Evolutionary conservation across 2,329 filamentous ascomycete genomes (phyloP).

Genomic region (Colletotrichum sp.): DNA sequence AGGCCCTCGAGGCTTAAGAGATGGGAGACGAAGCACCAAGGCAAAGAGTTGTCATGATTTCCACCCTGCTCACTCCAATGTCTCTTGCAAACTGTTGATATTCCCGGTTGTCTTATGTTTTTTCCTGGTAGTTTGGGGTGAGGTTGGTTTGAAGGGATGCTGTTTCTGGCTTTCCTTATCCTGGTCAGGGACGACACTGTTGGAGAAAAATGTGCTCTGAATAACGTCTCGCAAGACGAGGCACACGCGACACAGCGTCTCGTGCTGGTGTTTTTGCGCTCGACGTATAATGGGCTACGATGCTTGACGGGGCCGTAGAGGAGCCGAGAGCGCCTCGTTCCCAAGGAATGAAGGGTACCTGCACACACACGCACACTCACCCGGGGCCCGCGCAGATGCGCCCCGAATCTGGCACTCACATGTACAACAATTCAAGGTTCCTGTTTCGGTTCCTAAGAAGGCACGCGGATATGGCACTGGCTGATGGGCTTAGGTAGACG

Average conservation of each 20-base stretch:
- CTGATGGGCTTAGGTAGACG: constrained; percentile 24
- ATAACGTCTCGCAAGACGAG: neutral
- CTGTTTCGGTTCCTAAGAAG: constrained; percentile 18
- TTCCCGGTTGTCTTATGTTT: constrained; percentile 10
- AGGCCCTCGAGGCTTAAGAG: constrained; percentile 36
- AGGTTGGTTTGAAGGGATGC: constrained; percentile 10
- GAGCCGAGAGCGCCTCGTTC: constrained; percentile 1
- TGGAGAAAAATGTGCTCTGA: neutral
- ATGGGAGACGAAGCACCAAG: neutral
- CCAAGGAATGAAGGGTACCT: neutral
- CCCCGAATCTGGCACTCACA: constrained; percentile 8
- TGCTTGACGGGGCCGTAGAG: neutral
- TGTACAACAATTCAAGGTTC: constrained; percentile 21
- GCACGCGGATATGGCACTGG: constrained; percentile 19
- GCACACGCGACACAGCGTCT: neutral
- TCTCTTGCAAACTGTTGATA: constrained; percentile 1
- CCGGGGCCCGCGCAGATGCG: neutral
- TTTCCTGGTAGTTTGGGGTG: constrained; percentile 7
- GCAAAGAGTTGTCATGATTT: constrained; percentile 16
- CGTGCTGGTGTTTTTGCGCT: neutral
- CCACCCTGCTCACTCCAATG: constrained; percentile 11
- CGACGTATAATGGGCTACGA: neutral
- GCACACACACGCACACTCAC: neutral
- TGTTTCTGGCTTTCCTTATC: constrained; percentile 2
- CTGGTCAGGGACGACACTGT: constrained; percentile 10